Evolutionary conservation across 2,329 filamentous ascomycete species (phyloP).

Genomic region (Lachnum nothofagi): DNA sequence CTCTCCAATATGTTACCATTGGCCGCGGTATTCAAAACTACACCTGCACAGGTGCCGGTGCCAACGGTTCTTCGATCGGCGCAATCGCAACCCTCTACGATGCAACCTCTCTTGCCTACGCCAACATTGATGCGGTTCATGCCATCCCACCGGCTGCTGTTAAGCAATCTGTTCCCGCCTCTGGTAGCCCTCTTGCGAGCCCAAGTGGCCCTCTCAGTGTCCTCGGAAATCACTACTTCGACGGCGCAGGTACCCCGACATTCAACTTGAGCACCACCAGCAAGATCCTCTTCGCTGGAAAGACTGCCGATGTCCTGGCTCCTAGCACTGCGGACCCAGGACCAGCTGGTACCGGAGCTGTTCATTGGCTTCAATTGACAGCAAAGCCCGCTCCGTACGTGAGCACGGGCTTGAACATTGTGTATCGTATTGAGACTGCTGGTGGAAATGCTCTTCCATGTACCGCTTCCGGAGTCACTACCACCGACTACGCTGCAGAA

Average conservation of each 20-base stretch:
- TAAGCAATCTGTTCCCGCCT: slow-evolving; percentile 15
- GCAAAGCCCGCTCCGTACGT: slow-evolving; percentile 19
- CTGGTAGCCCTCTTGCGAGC: not conserved
- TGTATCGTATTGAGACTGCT: slow-evolving; percentile 31
- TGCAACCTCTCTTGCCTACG: slow-evolving; percentile 24
- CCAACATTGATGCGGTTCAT: slow-evolving; percentile 11
- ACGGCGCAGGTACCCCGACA: slow-evolving; percentile 21
- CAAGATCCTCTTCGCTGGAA: slow-evolving; percentile 23
- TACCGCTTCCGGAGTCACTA: slow-evolving; percentile 10
- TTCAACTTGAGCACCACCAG: slow-evolving; percentile 24
- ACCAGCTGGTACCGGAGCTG: slow-evolving; percentile 25
- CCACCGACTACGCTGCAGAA: slow-evolving; percentile 27
- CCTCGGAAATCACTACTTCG: slow-evolving; percentile 31
- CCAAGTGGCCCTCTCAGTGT: slow-evolving; percentile 6
- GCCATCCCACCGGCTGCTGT: slow-evolving; percentile 21
- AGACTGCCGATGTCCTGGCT: slow-evolving; percentile 22
- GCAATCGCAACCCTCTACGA: slow-evolving; percentile 32
- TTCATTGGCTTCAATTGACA: slow-evolving; percentile 29
- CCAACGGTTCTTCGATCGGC: slow-evolving; percentile 22
- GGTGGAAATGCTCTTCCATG: slow-evolving; percentile 25
- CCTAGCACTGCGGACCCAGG: slow-evolving; percentile 23
- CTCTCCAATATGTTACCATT: slow-evolving; percentile 29
- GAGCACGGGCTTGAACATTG: slow-evolving; percentile 20
- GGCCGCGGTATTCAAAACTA: slow-evolving; percentile 34
- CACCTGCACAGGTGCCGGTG: slow-evolving; percentile 24